Conservation (phyloP, 495 filamentous ascomycete species). For the Alectoria sarmentosa region DNA sequence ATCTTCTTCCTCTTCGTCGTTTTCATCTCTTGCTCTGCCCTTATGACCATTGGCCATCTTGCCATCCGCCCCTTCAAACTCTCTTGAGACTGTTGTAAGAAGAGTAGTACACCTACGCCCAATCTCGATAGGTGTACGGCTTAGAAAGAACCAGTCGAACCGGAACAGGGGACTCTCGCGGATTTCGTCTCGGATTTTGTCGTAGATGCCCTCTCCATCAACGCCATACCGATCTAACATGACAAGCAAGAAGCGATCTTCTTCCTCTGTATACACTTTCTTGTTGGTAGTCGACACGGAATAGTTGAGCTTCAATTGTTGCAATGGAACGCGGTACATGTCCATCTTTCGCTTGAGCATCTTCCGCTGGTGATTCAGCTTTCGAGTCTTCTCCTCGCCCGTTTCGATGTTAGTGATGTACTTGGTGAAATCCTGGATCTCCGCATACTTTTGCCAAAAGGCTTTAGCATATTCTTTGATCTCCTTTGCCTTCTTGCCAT, state of each 20-base stretch:
- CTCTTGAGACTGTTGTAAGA: slow-evolving; percentile 84
- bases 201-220: slow-evolving; percentile 75
- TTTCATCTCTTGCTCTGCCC: slow-evolving; percentile 63
- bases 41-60: slow-evolving; percentile 47
- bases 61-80: slow-evolving; percentile 68
- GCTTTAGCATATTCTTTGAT: slow-evolving; percentile 84
- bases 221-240: slow-evolving; percentile 87
- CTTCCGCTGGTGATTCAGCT: slow-evolving; percentile 85
- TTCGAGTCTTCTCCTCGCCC: slow-evolving; percentile 81
- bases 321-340: slow-evolving; percentile 91
- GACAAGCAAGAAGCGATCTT: slow-evolving; percentile 93
- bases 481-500: slow-evolving; percentile 79
- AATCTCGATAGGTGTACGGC: slow-evolving; percentile 87
- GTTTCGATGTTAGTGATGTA: slow-evolving; percentile 81
- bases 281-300: slow-evolving; percentile 99
- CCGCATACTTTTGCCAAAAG: slow-evolving; percentile 88
- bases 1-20: slow-evolving; percentile 77
- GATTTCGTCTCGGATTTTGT: slow-evolving; percentile 84
- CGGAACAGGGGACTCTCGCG: slow-evolving; percentile 91
- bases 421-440: slow-evolving; percentile 82
- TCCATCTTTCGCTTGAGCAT: slow-evolving; percentile 92
- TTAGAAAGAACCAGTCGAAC: slow-evolving; percentile 99
- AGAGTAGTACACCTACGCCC: slow-evolving; percentile 87
- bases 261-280: slow-evolving; percentile 98
- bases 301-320: slow-evolving; percentile 98